Base-by-base conservation (phyloP, 768 basidiomycete species). In the Brasilioporus rufonigricans region DNA sequence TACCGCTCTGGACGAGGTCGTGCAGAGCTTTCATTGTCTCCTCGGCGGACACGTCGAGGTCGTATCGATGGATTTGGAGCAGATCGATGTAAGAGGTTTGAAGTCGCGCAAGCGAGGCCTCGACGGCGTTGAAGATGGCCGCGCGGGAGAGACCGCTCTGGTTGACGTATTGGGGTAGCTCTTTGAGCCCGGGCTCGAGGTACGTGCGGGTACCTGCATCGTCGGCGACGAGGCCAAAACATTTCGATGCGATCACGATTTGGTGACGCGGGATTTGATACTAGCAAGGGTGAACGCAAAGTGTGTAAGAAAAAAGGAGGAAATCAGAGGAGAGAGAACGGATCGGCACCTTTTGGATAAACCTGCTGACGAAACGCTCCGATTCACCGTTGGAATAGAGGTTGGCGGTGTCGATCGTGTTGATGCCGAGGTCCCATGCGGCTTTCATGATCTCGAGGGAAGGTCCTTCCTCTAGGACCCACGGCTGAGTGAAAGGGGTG, bases 21-120 rank as follows among this genome's bases (percentile, higher is more conserved):
- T 80, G 76, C 6, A 81, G 65, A 1, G 78, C 80, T 45, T 75
- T 74, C 79, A 80, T 80, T 1, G 73, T 81, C 62, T 80, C 79
- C 45, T 74, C 74, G 0, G 68, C 53, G 7, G 79, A 68, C 0
- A 74, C 71, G 0, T 56, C 53, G 9, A 60, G 33, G 50, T 80
- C 80, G 36, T 70, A 77, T 16, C 72, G 61, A 44, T 81, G 80
- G 33, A 79, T 74, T 55, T 80, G 79, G 38, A 81, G 68, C 6
- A 76, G 63, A 46, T 76, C 75, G 41, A 76, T 53, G 57, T 74
- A 73, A 18, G 70, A 24, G 3, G 74, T 77, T 21, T 65, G 55
- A 21, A 77, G 62, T 4, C 75, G 73, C 21, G 52, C 58, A 7
- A 76, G 71, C 0, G 72, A 74, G 5, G 71, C 75, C 0, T 73